A percentile compares a stretch with the other conserved stretches of the same genome.
phyloP scores from a whole-genome alignment of 2,329 filamentous ascomycete species.

The Hymenoscyphus salicellus region DNA sequence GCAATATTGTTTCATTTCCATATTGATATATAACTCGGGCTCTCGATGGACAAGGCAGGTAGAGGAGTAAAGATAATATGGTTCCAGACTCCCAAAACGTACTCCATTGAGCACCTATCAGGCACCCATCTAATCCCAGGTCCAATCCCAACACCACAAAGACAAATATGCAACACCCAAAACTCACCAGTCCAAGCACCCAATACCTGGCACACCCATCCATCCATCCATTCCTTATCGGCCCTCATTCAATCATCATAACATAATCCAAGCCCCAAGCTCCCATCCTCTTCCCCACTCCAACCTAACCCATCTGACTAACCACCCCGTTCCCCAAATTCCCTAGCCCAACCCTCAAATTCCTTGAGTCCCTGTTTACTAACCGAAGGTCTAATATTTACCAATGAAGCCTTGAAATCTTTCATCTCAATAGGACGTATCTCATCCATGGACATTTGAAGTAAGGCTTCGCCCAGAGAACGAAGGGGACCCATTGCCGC shows the following conservation, averaged over 20 bases:
- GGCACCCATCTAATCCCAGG: neutral
- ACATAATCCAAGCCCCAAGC: neutral
- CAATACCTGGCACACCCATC: neutral
- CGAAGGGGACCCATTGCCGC: constrained; percentile 95
- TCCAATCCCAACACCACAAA: neutral
- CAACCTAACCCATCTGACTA: constrained; percentile 39
- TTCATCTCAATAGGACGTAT: constrained; percentile 79
- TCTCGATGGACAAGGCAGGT: no score
- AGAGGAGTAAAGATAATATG: no score
- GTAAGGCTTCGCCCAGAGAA: constrained; percentile 81
- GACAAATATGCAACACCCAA: neutral
- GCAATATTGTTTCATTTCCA: no score
- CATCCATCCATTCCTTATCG: neutral
- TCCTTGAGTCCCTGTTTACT: constrained; percentile 78
- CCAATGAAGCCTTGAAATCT: constrained; percentile 82
- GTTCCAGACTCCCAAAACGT: no score
- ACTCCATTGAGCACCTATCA: neutral
- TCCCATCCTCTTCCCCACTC: neutral
- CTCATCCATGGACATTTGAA: constrained; percentile 91
- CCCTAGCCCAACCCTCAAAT: constrained; percentile 90
- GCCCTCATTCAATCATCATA: neutral
- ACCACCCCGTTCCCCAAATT: constrained; percentile 89
- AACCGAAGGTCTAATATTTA: constrained; percentile 85
- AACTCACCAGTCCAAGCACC: neutral
- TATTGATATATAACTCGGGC: no score